Conservation (phyloP, 1,284 basidiomycete species). For the Thelephora terrestris region DNA sequence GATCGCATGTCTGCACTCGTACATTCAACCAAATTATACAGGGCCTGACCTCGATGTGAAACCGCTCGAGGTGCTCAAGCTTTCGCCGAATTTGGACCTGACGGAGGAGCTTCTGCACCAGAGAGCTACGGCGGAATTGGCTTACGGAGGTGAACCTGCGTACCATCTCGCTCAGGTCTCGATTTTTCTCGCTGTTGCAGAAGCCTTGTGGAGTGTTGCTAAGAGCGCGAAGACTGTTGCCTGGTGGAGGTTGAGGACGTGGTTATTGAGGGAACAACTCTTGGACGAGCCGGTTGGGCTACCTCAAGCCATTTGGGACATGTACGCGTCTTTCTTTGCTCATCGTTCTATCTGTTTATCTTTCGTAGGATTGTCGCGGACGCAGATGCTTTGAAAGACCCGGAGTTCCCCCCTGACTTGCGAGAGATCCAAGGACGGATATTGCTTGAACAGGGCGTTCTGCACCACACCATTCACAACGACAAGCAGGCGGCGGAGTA, state of each 20-base stretch:
- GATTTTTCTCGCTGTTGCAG: constrained; percentile 68
- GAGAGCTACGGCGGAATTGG: constrained; percentile 67
- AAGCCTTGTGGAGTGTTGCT: constrained; percentile 54
- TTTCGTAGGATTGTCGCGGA: neutral
- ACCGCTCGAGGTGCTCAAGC: constrained; percentile 40
- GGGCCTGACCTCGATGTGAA: constrained; percentile 76
- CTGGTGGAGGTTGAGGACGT: constrained; percentile 79
- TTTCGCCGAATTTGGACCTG: constrained; percentile 20
- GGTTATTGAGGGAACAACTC: constrained; percentile 72
- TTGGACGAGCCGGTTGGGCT: constrained; percentile 79
- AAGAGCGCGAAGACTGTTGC: constrained; percentile 25
- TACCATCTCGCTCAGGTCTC: constrained; percentile 81
- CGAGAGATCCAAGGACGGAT: constrained; percentile 40
- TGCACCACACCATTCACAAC: constrained; percentile 65
- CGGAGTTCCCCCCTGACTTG: constrained; percentile 48
- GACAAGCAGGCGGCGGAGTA: constrained; percentile 73
- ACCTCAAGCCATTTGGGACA: constrained; percentile 33
- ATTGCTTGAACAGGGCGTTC: constrained; percentile 72
- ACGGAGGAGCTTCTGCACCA: constrained; percentile 50
- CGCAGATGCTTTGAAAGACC: constrained; percentile 7
- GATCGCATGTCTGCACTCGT: constrained; percentile 79
- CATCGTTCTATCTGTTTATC: neutral
- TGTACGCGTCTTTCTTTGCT: constrained; percentile 10
- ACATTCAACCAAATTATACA: constrained; percentile 95
- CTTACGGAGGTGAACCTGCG: constrained; percentile 86